phyloP scores from a whole-genome alignment of 805 yeast genomes.

The Brettanomyces sp. region DNA sequence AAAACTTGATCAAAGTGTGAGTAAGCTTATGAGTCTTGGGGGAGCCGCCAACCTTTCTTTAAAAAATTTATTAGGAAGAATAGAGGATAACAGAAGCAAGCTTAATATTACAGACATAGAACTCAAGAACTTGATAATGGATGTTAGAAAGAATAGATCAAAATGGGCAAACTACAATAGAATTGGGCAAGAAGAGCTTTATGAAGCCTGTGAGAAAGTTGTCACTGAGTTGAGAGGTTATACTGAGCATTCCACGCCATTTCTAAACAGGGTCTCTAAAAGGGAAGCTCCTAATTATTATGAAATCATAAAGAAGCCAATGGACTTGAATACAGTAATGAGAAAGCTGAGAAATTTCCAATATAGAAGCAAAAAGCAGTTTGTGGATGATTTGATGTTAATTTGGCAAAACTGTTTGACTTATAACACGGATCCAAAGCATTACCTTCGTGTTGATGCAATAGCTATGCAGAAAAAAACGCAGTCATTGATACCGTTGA shows the following conservation, averaged over 20 bases:
- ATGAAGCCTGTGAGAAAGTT: conserved; percentile 96
- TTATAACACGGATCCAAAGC: conserved; percentile 91
- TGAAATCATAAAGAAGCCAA: conserved; percentile 80
- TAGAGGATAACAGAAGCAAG: conserved; percentile 73
- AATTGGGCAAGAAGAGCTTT: conserved; percentile 94
- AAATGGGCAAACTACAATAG: conserved; percentile 96
- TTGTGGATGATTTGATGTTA: conserved; percentile 90
- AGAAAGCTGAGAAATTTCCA: conserved; percentile 78
- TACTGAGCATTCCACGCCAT: conserved; percentile 95
- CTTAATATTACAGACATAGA: conserved; percentile 72
- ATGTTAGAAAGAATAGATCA: conserved; percentile 88
- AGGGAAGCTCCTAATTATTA: conserved; percentile 97
- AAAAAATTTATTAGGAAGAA: conserved; percentile 69
- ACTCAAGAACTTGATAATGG: conserved; percentile 75
- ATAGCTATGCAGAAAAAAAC: conserved; percentile 93
- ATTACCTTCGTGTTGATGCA: conserved; percentile 85
- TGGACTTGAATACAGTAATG: conserved; percentile 93
- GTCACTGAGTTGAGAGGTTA: conserved; percentile 81
- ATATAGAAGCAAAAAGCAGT: conserved; percentile 75
- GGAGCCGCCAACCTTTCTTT: conserved; percentile 74
- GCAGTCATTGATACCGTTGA: conserved; percentile 61
- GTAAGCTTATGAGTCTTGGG: conserved; percentile 23
- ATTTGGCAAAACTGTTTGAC: conserved; percentile 93
- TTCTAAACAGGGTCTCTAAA: conserved; percentile 89
- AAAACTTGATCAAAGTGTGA: conserved; percentile 10